Percentiles rank a stretch among this genome's conserved stretches.
phyloP scores from a whole-genome alignment of 352 stramenopile genomes.

The Phytophthora meadii region DNA sequence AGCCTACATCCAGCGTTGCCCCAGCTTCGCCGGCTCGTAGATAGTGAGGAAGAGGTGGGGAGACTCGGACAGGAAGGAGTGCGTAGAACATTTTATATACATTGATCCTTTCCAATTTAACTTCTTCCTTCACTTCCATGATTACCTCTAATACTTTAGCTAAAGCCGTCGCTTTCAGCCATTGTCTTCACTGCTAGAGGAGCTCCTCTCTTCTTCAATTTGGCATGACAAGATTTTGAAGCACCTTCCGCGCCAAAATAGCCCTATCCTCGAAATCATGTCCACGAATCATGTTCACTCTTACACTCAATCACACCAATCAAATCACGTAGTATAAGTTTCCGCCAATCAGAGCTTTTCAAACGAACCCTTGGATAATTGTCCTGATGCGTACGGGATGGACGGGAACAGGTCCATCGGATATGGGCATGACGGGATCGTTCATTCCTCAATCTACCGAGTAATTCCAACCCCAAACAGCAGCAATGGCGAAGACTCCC shows the following conservation, averaged over 20 bases:
- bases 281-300: slow-evolving; percentile 12
- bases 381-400: slow-evolving; percentile 18
- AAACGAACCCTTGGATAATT: slow-evolving; percentile 28
- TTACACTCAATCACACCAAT: slow-evolving; percentile 17
- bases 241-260: slow-evolving; percentile 36
- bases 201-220: background rate
- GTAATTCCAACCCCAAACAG: slow-evolving; percentile 35
- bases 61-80: slow-evolving; percentile 28
- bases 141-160: background rate
- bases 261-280: slow-evolving; percentile 10
- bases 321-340: background rate
- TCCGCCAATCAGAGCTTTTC: slow-evolving; percentile 25
- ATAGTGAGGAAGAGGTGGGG: slow-evolving; percentile 20
- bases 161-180: background rate
- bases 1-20: slow-evolving; percentile 19
- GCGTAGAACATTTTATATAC: slow-evolving; percentile 47
- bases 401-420: slow-evolving; percentile 5
- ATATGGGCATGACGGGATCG: background rate
- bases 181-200: background rate
- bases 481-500: slow-evolving; percentile 95
- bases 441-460: slow-evolving; percentile 46
- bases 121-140: background rate
- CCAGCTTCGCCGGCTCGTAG: slow-evolving; percentile 20
- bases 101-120: slow-evolving; percentile 29
- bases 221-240: background rate